Evolutionary conservation across 169 alveolate species (phyloP).

Genomic region (Cryptosporidium sp.): DNA sequence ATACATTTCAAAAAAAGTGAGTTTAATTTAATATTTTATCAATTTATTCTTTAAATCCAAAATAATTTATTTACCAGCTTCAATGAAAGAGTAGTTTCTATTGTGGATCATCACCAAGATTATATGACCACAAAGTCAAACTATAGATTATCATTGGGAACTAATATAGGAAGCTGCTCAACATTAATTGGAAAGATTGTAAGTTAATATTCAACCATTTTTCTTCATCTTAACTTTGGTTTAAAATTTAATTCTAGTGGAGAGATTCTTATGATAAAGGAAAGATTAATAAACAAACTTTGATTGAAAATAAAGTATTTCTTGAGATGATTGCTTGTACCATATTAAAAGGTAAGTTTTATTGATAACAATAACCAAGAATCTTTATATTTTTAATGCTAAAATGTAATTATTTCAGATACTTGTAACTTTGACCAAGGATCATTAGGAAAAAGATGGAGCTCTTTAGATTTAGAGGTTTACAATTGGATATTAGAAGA

Average conservation of each 20-base stretch:
- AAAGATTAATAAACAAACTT: not conserved
- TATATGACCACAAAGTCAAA: not conserved
- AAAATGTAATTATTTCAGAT: not conserved
- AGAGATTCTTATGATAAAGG: constrained; percentile 15
- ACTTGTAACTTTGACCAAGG: constrained; percentile 19
- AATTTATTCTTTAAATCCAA: not conserved
- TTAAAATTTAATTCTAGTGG: constrained; percentile 22
- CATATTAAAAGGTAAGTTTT: constrained; percentile 49
- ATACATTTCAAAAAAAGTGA: constrained; percentile 18
- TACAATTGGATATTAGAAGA: constrained; percentile 1
- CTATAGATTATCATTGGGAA: constrained; percentile 34
- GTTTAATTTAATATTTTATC: not conserved
- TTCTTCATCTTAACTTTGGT: not conserved
- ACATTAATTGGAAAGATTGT: constrained; percentile 45
- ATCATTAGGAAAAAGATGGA: constrained; percentile 39
- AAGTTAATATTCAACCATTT: constrained; percentile 10
- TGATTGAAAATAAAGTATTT: constrained; percentile 3
- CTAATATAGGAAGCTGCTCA: constrained; percentile 65
- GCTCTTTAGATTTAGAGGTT: constrained; percentile 19
- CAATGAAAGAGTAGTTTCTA: constrained; percentile 15
- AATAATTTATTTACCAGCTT: not conserved
- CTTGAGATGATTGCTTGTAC: constrained; percentile 16
- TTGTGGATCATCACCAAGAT: constrained; percentile 68
- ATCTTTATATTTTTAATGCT: too few relatives aligned
- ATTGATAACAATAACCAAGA: not conserved